A percentile compares a stretch with the other conserved stretches of the same genome.
phyloP scores from a whole-genome alignment of 2,329 filamentous ascomycete species.

The Atkinsonella hypoxylon region DNA sequence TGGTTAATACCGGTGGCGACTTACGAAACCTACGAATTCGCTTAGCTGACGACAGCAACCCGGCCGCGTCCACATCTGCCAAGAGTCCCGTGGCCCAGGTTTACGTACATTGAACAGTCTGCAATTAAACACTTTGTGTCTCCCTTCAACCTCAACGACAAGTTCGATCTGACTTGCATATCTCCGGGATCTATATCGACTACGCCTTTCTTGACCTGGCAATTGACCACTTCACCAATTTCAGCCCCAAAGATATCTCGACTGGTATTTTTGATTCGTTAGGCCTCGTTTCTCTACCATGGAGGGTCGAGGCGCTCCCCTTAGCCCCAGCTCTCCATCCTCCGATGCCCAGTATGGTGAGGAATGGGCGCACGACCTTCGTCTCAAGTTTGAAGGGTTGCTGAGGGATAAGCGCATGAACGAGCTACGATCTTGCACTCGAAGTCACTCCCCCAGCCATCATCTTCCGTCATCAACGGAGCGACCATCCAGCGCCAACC shows the following conservation, averaged over 20 bases:
- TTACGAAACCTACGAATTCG: constrained; percentile 6
- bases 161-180: not conserved
- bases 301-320: constrained; percentile 26
- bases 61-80: constrained; percentile 3
- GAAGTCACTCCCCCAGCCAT: constrained; percentile 49
- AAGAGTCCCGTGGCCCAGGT: not conserved
- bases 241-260: not conserved
- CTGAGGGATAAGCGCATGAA: constrained; percentile 80
- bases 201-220: not conserved
- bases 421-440: constrained; percentile 45
- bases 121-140: not conserved
- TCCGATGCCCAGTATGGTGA: constrained; percentile 44
- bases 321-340: constrained; percentile 16
- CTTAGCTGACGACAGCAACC: constrained; percentile 9
- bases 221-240: not conserved
- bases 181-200: not conserved
- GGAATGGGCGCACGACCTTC: constrained; percentile 66
- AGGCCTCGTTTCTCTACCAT: constrained; percentile 15
- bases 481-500: constrained; percentile 36
- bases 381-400: constrained; percentile 74
- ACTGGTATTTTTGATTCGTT: not conserved
- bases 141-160: not conserved
- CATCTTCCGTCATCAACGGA: constrained; percentile 43
- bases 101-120: not conserved
- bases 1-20: constrained; percentile 4